phyloP scores from a whole-genome alignment of 2,329 filamentous ascomycete genomes.

The Rachicladosporium sp. region DNA sequence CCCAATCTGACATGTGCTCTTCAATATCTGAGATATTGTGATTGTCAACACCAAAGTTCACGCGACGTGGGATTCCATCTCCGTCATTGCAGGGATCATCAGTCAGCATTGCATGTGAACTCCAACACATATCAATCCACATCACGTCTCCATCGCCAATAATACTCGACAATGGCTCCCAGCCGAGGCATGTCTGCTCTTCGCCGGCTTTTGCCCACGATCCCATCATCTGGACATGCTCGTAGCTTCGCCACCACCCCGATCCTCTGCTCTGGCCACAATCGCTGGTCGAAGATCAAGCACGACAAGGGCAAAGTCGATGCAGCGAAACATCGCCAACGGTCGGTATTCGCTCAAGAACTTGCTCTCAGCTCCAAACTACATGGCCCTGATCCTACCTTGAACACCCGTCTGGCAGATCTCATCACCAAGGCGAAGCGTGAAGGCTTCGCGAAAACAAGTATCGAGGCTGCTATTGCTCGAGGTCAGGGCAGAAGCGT shows the following conservation, averaged over 20 bases:
- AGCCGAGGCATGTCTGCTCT: conserved; percentile 16
- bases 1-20: too few relatives aligned
- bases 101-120: too few relatives aligned
- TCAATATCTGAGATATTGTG: too few relatives aligned
- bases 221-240: background rate
- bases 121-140: too few relatives aligned
- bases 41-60: too few relatives aligned
- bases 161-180: conserved; percentile 16
- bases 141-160: background rate
- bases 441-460: conserved; percentile 68
- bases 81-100: too few relatives aligned
- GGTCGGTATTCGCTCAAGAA: conserved; percentile 55
- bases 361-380: conserved; percentile 69
- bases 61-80: too few relatives aligned
- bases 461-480: conserved; percentile 75
- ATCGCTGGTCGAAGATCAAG: conserved; percentile 90
- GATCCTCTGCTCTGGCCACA: conserved; percentile 53
- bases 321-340: conserved; percentile 60
- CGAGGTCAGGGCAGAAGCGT: conserved; percentile 75
- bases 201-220: background rate
- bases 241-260: conserved; percentile 13
- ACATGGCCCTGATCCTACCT: conserved; percentile 58
- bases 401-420: conserved; percentile 64
- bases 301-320: conserved; percentile 89
- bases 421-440: conserved; percentile 70